phyloP scores from a whole-genome alignment of 257 asterid species.

The Solanum dulcamara region DNA sequence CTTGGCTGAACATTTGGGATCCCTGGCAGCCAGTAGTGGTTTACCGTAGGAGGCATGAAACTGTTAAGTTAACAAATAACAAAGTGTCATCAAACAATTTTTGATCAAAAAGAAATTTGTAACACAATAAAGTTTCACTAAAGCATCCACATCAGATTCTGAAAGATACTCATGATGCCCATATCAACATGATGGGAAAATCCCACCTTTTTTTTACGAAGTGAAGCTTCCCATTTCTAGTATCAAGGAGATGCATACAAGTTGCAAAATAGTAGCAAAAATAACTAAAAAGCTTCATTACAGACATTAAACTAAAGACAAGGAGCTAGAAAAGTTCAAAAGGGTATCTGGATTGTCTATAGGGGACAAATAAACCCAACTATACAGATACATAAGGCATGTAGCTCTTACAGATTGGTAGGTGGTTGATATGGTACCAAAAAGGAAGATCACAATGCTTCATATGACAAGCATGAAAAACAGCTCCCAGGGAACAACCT shows the following conservation, averaged over 20 bases:
- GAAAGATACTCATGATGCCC: background rate
- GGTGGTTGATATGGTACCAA: background rate
- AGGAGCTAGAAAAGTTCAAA: no score
- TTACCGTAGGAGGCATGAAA: slow-evolving; percentile 96
- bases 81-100: background rate
- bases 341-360: no score
- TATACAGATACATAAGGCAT: no score
- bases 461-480: background rate
- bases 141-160: background rate
- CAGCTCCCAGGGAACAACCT: background rate
- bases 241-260: no score
- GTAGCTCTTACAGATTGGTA: no score
- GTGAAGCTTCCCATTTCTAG: no score
- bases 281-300: no score
- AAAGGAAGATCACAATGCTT: background rate
- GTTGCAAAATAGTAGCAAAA: no score
- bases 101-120: background rate
- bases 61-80: slow-evolving; percentile 32
- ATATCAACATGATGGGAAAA: background rate
- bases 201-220: background rate
- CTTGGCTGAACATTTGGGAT: slow-evolving; percentile 92
- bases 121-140: background rate
- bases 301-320: no score
- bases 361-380: no score
- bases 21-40: slow-evolving; percentile 89